Percentiles rank a stretch among this genome's conserved stretches.
Evolutionary conservation across 345 rosid genomes (phyloP).

Genomic region (Brassica juncea): DNA sequence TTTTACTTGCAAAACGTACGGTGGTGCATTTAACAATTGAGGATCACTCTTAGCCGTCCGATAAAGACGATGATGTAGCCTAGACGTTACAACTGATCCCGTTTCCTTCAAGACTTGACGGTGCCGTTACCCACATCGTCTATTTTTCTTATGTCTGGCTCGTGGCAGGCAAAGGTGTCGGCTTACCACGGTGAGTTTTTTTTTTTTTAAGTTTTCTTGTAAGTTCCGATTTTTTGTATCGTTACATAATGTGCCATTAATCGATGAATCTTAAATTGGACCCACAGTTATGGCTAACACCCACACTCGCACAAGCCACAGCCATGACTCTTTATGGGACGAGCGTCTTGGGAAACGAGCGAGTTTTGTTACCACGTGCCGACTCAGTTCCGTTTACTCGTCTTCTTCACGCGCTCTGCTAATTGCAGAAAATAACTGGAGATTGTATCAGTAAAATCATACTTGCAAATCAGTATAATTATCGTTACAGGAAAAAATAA

Average conservation of each 20-base stretch:
- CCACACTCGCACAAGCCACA: slow-evolving; percentile 38
- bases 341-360: slow-evolving; percentile 21
- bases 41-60: slow-evolving; percentile 30
- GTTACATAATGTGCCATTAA: slow-evolving; percentile 20
- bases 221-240: background rate
- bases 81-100: background rate
- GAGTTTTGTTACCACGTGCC: slow-evolving; percentile 36
- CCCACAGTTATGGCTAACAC: slow-evolving; percentile 33
- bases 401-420: slow-evolving; percentile 1
- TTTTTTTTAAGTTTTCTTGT: background rate
- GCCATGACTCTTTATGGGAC: slow-evolving; percentile 39
- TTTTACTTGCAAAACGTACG: background rate
- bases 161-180: slow-evolving; percentile 47
- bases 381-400: background rate
- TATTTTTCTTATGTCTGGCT: slow-evolving; percentile 36
- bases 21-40: slow-evolving; percentile 8
- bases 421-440: background rate
- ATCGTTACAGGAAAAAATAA: background rate
- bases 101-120: slow-evolving; percentile 34
- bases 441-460: background rate
- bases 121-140: slow-evolving; percentile 25
- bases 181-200: slow-evolving; percentile 34
- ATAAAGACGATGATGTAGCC: background rate
- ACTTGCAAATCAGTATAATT: background rate
- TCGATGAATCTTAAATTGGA: background rate